Evolutionary conservation across 2,329 filamentous ascomycete species (phyloP), one percentile per base, ranked within the genome.

Genomic region (Colletotrichum tabaci): DNA sequence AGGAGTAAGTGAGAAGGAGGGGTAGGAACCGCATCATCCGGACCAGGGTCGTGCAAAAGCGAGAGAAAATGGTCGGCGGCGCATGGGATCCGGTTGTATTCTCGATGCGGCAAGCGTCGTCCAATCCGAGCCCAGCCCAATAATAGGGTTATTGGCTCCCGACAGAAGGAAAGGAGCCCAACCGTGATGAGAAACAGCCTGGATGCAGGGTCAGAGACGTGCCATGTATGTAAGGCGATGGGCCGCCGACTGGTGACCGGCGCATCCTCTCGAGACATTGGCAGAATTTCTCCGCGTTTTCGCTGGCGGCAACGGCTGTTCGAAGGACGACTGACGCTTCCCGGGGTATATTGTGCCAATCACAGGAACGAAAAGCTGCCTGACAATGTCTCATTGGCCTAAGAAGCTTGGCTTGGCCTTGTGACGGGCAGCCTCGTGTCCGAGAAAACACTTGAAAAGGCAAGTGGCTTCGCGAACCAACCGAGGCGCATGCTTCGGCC

Each of bases 101-200:
- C 60, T 49, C n/a, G 52, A 57, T 40, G 57, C 49, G 21, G 50
- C 49, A 52, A 55, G 42, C 35, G 38, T 69, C 60, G 66, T 72
- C 69, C 69, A 72, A 72, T 72, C 69, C 69, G 40, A 72, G 65
- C 69, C 65, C 65, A 72, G 60, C 49, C 69, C 69, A 72, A 58
- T 58, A 35, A 64, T 30, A 69, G 69, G 69, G 69, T 56, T 72
- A 72, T 72, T 72, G 69, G 69, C 64, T 72, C 69, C 69, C 60
- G 60, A 67, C n/a, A 35, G 40, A 38, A 55, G 40, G 21, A 60
- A 57, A 55, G 53, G 65, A 72, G 69, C 69, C 69, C 53, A 72
- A 72, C 66, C 53, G 38, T 30, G 42, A 26, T 44, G 18, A 58
- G 66, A 42, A 30, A 60, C 38, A 52, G 60, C 52, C 56, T 67